These are phyloP conservation scores for Fistulifera solaris DNA, from an alignment of 108 stramenopile genomes.

Conservation along the genomic window DNA sequence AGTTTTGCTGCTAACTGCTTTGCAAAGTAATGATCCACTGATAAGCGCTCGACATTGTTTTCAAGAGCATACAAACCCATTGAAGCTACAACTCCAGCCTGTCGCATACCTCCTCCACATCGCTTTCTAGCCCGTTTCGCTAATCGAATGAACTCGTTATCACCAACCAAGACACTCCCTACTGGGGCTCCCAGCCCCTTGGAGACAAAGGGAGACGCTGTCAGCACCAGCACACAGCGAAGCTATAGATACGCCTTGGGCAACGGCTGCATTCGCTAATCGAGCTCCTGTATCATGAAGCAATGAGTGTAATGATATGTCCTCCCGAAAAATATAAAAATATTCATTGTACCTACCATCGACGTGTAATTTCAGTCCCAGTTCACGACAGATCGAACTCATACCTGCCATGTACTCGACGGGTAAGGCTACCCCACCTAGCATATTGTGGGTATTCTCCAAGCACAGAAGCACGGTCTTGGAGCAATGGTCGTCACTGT, in stretches of 20 bases:
- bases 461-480: slow-evolving; percentile 77
- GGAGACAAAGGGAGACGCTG: slow-evolving; percentile 88
- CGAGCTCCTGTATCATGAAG: slow-evolving; percentile 86
- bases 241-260: slow-evolving; percentile 35
- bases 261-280: slow-evolving; percentile 86
- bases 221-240: slow-evolving; percentile 61
- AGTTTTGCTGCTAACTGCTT: slow-evolving; percentile 46
- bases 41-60: slow-evolving; percentile 74
- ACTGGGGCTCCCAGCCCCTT: slow-evolving; percentile 96
- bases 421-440: slow-evolving; percentile 88
- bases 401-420: slow-evolving; percentile 68
- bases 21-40: slow-evolving; percentile 73
- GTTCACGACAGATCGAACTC: slow-evolving; percentile 45
- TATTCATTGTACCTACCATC: neutral
- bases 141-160: slow-evolving; percentile 56
- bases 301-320: no score
- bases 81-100: slow-evolving; percentile 86
- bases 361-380: slow-evolving; percentile 52
- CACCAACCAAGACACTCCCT: slow-evolving; percentile 87
- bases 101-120: slow-evolving; percentile 96
- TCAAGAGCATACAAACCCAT: slow-evolving; percentile 84
- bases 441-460: slow-evolving; percentile 95
- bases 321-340: no score
- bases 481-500: slow-evolving; percentile 88
- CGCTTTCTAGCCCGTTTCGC: slow-evolving; percentile 89